Evolutionary conservation across 257 asterid species (phyloP).

Genomic region (Paraleonurus japonicus): DNA sequence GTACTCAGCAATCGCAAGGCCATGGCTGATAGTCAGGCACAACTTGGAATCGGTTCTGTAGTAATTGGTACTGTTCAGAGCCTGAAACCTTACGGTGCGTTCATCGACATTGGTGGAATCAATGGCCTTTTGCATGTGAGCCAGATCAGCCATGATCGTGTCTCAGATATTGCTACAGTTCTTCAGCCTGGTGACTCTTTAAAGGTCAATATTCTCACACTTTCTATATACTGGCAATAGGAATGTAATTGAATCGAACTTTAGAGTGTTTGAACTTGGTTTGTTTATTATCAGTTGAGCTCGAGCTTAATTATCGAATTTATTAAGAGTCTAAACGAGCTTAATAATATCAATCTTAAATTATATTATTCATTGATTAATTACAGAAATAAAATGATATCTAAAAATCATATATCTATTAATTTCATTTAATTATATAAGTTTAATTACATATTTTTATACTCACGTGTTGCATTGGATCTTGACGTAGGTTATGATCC

Average conservation of each 20-base stretch:
- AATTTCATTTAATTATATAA: no score
- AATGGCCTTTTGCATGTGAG: constrained; percentile 95
- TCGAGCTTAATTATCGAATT: no score
- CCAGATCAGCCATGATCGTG: constrained; percentile 96
- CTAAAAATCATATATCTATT: no score
- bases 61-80: constrained; percentile 93
- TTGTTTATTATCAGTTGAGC: no score
- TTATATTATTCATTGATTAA: no score
- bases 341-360: no score
- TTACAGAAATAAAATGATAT: no score
- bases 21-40: constrained; percentile 97
- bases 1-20: constrained; percentile 97
- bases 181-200: constrained; percentile 95
- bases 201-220: constrained; percentile 48
- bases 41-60: constrained; percentile 92
- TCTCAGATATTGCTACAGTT: constrained; percentile 82
- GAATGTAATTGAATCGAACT: no score
- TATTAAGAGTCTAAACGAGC: no score
- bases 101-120: constrained; percentile 93
- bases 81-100: constrained; percentile 96
- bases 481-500: constrained; percentile 75
- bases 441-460: not conserved
- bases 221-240: not conserved
- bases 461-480: constrained; percentile 21
- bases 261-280: no score